Base-by-base conservation (phyloP, 2,329 filamentous ascomycete genomes). In the Septoria linicola region DNA sequence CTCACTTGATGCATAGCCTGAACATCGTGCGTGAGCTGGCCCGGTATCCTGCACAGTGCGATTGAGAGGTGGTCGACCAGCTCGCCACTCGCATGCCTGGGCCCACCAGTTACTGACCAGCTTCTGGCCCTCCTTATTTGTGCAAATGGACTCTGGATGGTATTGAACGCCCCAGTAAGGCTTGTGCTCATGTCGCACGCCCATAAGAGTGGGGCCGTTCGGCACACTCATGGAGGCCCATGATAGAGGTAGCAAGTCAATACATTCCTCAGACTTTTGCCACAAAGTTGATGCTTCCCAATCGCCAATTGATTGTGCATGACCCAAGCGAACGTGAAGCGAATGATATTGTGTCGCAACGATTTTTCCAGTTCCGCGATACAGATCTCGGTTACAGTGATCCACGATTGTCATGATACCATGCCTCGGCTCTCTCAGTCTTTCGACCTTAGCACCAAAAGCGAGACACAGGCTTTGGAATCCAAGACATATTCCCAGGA, bases 111-210 rank as follows among this genome's bases (percentile, higher is more conserved):
- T 89, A 43, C 70, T 70, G 30, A 95, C 75, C 20, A 95, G 75
- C 11, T 73, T 72, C 16, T 78, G 80, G 1, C 87, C 84, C 53
- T 80, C 78, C 3, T 76, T 71, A 32, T 88, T 87, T 3, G 90
- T 95, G 67, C 89, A 95, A 11, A 89, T 81, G 0, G 89, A 95
- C 68, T 96, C 90, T 0, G 90, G 90, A 64, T 96, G 90, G 62
- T 93, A 96, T 65, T 96, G 91, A 14, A 96, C 77, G 0, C 87
- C 91, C 84, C 87, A 95, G 57, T 92, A 87, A 0, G 91, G 90
- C 58, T 82, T 84, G 1, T 58, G 65, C 14, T 67, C 71, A 67
- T 95, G 89, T 57, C 77, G 81, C 13, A 85, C 82, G 0, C 80
- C 88, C 88, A 95, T 95, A n/a, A 93, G 70, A 3, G 90, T 75